Evolutionary conservation across 208 protist genomes (phyloP), one percentile per base, ranked within the genome.

Genomic region (Leishmania aethiopica): DNA sequence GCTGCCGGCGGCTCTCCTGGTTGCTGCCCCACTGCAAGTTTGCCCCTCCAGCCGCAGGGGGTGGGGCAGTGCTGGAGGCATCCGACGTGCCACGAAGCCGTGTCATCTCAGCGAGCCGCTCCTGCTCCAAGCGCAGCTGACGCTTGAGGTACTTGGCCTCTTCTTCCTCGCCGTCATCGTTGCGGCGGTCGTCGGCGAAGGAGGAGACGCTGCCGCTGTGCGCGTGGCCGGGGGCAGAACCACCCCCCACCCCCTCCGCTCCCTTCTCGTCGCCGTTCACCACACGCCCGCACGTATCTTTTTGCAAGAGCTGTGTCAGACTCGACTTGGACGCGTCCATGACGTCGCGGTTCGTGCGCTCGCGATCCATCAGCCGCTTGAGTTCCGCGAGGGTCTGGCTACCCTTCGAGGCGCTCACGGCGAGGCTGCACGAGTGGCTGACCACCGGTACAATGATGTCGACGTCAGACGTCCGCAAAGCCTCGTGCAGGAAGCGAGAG

Each of bases 391-490:
- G 83, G 28, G 86, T 86, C 1, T 81, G 80, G 69, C 94, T 97
- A 42, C 94, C 94, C 35, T 88, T 89, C 13, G 75, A 64, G 22
- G 94, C 94, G 57, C 66, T 84, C 78, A 91, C 72, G 55, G 87
- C 90, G 28, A 97, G 73, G 1, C 84, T 71, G 79, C 91, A 93
- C 15, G 72, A 73, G 51, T 82, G 25, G 80, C 85, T 92, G 22
- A 95, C 92, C 1, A 95, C 88, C 10, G 94, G 94, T 28, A 97
- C 70, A 42, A 97, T 92, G 78, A 97, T 95, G 74, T 91, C 88
- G n/a, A 84, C 77, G n/a, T 90, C 84, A 2, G 83, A 77, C 32
- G 37, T 88, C n/a, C 51, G 82, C 40, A 82, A 64, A 28, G 78
- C 75, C 35, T 79, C 75, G n/a, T 69, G 73, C 47, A 89, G 13